These are phyloP conservation scores for Solanum okadae DNA, from an alignment of 257 asterid species.

Conservation along the genomic window DNA sequence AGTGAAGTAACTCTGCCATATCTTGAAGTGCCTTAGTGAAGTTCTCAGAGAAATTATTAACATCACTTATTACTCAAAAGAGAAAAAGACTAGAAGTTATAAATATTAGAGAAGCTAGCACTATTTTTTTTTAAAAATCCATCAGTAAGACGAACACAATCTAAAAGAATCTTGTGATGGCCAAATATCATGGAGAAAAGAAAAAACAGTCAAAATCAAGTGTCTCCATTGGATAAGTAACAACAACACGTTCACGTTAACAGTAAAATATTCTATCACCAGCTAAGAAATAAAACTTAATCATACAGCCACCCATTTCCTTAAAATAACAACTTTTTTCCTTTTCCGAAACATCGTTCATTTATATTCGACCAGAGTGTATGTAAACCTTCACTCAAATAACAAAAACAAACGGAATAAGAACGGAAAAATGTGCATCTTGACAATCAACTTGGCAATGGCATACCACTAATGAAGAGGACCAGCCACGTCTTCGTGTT, in stretches of 20 bases:
- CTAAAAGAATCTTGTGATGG: neutral
- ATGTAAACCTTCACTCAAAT: neutral
- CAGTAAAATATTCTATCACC: neutral
- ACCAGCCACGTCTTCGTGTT: slow-evolving; percentile 22
- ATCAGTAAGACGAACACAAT: no score
- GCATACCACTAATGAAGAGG: slow-evolving; percentile 24
- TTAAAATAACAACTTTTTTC: neutral
- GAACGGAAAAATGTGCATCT: slow-evolving; percentile 20
- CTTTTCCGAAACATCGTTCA: neutral
- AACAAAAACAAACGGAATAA: neutral
- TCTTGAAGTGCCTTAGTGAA: neutral
- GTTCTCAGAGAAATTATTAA: neutral
- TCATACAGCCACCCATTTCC: neutral
- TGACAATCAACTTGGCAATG: slow-evolving; percentile 22
- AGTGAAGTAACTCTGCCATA: no score
- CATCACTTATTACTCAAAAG: neutral
- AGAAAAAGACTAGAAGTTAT: neutral
- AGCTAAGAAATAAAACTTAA: neutral
- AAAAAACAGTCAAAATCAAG: neutral
- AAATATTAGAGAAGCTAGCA: neutral
- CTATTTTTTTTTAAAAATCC: neutral
- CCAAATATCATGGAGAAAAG: neutral
- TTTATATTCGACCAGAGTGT: neutral
- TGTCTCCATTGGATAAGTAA: neutral
- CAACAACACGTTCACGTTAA: neutral